phyloP scores from a whole-genome alignment of 495 filamentous ascomycete species.

The Aspergillus coremiiformis region DNA sequence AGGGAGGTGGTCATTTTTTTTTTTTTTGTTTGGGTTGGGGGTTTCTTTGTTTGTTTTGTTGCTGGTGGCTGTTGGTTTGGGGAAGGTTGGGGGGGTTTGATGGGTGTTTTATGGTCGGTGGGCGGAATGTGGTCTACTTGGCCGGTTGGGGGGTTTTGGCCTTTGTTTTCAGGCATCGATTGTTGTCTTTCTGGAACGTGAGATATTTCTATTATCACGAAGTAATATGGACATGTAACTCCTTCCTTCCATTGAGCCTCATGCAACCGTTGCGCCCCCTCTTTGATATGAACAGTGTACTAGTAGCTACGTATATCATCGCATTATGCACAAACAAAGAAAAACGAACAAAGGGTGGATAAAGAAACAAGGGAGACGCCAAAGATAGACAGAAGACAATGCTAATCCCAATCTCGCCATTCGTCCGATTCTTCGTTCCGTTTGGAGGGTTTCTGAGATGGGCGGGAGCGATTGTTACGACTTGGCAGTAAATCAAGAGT shows the following conservation, averaged over 20 bases:
- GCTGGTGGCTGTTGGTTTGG: neutral
- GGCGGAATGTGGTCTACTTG: too few species aligned
- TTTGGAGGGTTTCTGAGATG: neutral
- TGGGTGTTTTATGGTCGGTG: too few species aligned
- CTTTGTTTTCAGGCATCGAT: conserved; percentile 9
- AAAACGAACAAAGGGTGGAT: neutral
- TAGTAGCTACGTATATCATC: neutral
- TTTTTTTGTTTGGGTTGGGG: neutral
- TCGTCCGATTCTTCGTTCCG: conserved; percentile 21
- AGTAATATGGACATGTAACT: neutral
- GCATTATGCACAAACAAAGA: neutral
- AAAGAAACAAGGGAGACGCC: too few species aligned
- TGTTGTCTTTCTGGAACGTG: too few species aligned
- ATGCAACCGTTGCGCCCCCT: neutral
- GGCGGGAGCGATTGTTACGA: conserved; percentile 5
- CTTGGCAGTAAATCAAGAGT: conserved; percentile 16
- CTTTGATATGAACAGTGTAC: neutral
- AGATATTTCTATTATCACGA: neutral
- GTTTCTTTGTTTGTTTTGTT: neutral
- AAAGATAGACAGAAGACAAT: neutral
- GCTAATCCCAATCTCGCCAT: conserved; percentile 42
- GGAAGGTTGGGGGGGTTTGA: neutral
- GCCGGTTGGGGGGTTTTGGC: too few species aligned
- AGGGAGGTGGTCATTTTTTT: conserved; percentile 30
- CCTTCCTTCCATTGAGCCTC: neutral